A percentile compares a stretch with the other conserved stretches of the same genome.
Evolutionary conservation across 2,329 filamentous ascomycete genomes (phyloP).

Genomic region (Aspergillus luchuensis): DNA sequence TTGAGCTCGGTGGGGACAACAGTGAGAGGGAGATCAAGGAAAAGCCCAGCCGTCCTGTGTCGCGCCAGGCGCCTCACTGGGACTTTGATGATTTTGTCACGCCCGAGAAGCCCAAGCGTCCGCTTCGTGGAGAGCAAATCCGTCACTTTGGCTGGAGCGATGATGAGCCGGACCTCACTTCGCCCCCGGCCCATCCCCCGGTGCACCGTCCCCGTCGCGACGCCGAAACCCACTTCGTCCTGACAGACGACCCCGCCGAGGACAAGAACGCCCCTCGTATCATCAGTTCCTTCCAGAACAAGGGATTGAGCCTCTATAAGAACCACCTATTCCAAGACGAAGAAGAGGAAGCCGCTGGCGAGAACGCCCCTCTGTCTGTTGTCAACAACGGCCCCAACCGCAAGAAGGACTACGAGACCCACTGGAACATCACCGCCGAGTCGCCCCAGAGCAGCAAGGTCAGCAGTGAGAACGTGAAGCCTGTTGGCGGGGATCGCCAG

Average conservation of each 20-base stretch:
- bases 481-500: conserved; percentile 60
- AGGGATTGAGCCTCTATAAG: conserved; percentile 72
- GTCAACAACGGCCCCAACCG: conserved; percentile 74
- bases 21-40: conserved; percentile 31
- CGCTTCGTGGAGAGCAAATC: conserved; percentile 67
- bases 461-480: conserved; percentile 45
- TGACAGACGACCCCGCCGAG: conserved; percentile 73
- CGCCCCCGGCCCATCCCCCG: conserved; percentile 54
- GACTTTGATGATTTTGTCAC: conserved; percentile 85
- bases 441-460: conserved; percentile 38
- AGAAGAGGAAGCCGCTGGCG: conserved; percentile 45
- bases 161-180: conserved; percentile 55
- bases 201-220: conserved; percentile 73
- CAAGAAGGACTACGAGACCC: conserved; percentile 72
- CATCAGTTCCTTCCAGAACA: conserved; percentile 61
- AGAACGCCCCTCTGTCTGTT: conserved; percentile 58
- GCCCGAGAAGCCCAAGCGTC: conserved; percentile 71
- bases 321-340: conserved; percentile 71
- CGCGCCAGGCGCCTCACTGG: conserved; percentile 72
- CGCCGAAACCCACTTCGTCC: conserved; percentile 79
- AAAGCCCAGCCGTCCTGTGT: conserved; percentile 30
- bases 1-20: conserved; percentile 39
- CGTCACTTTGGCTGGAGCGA: conserved; percentile 77
- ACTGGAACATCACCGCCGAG: conserved; percentile 74
- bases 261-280: conserved; percentile 44